These are phyloP conservation scores for Mycena citricolor DNA, from an alignment of 1,284 basidiomycete species.

Conservation along the genomic window DNA sequence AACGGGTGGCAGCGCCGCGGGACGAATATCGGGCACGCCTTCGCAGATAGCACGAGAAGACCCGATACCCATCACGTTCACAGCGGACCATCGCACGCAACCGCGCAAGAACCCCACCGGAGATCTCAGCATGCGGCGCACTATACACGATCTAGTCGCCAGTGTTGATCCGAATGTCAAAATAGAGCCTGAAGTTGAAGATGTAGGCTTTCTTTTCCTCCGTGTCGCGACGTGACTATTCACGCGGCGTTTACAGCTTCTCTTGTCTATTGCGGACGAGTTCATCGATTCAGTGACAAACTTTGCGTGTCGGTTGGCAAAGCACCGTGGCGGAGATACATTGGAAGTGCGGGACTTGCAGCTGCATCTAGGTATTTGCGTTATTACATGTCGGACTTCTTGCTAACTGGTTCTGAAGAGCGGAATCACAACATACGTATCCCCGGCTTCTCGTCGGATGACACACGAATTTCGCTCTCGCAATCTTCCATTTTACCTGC, in stretches of 20 bases:
- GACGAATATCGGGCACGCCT: constrained; percentile 73
- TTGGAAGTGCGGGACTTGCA: constrained; percentile 94
- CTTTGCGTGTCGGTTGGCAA: constrained; percentile 89
- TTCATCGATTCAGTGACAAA: constrained; percentile 96
- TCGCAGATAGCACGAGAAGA: constrained; percentile 66
- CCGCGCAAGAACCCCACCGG: constrained; percentile 66
- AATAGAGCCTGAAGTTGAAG: constrained; percentile 87
- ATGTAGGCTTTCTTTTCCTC: constrained; percentile 55
- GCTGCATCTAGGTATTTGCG: constrained; percentile 83
- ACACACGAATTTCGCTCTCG: constrained; percentile 73
- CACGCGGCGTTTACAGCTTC: constrained; percentile 51
- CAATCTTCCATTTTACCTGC: constrained; percentile 57
- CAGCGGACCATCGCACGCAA: constrained; percentile 59
- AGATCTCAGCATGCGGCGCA: constrained; percentile 86
- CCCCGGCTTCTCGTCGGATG: constrained; percentile 88
- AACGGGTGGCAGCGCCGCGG: constrained; percentile 66
- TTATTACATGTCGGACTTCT: constrained; percentile 3
- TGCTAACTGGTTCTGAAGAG: constrained; percentile 42
- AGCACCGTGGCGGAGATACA: constrained; percentile 86
- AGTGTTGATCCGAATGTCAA: constrained; percentile 89
- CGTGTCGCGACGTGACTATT: constrained; percentile 3
- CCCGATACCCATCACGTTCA: constrained; percentile 42
- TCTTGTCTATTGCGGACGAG: constrained; percentile 92
- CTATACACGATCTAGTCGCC: constrained; percentile 90
- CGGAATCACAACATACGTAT: constrained; percentile 88